phyloP scores from a whole-genome alignment of 495 filamentous ascomycete species.

The Monascus purpureus region DNA sequence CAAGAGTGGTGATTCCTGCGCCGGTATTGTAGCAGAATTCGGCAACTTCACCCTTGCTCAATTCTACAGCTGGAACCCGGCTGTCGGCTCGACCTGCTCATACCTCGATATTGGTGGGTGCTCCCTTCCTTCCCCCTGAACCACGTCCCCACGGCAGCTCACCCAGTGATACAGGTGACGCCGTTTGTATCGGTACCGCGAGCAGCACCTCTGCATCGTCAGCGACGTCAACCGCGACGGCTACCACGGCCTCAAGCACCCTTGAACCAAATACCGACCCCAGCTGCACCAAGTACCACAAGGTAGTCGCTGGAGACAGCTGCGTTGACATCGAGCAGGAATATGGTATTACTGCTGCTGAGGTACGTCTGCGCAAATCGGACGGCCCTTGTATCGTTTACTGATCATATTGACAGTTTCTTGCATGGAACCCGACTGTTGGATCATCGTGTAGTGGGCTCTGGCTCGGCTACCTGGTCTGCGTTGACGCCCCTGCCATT shows the following conservation, averaged over 20 bases:
- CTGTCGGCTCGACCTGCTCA: constrained; percentile 4
- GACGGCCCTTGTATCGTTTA: too few relatives aligned
- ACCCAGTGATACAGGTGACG: constrained; percentile 3
- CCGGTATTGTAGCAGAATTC: constrained; percentile 6
- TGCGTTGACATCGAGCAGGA: constrained; percentile 3
- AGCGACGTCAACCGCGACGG: constrained; percentile 1
- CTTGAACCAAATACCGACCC: neutral
- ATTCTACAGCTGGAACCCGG: constrained; percentile 11
- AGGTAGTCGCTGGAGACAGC: constrained; percentile 5
- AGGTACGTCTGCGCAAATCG: too few relatives aligned
- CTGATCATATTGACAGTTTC: too few relatives aligned
- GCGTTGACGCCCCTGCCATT: constrained; percentile 2
- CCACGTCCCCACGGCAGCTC: neutral
- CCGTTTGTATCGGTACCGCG: constrained; percentile 6
- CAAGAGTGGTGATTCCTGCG: constrained; percentile 6
- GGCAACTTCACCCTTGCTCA: constrained; percentile 6
- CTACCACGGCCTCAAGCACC: neutral
- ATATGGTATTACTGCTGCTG: constrained; percentile 3
- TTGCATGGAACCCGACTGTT: constrained; percentile 9
- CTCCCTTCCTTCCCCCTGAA: neutral
- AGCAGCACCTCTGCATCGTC: constrained; percentile 1
- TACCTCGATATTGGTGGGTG: constrained; percentile 1
- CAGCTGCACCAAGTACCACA: constrained; percentile 7
- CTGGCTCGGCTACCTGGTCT: constrained; percentile 7
- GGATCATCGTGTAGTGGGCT: constrained; percentile 5